Evolutionary conservation across 2,329 filamentous ascomycete species (phyloP).

Genomic region (Botryotinia globosa): DNA sequence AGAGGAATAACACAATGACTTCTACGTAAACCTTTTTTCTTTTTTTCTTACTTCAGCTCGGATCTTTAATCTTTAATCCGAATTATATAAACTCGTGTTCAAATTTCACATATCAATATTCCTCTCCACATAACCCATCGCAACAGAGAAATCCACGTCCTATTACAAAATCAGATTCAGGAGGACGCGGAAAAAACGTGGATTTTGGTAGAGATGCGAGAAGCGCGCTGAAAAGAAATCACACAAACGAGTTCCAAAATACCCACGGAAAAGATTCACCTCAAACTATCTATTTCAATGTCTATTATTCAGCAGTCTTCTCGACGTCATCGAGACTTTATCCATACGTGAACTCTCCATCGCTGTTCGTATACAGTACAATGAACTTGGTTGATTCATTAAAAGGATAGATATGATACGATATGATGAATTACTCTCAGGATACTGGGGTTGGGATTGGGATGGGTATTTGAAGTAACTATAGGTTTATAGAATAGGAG

Average conservation of each 20-base stretch:
- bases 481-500: too few species aligned
- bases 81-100: background rate
- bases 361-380: background rate
- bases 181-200: background rate
- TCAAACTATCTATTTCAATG: background rate
- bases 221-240: background rate
- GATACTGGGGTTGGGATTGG: background rate
- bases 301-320: background rate
- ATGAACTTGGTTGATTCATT: background rate
- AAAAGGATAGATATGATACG: too few species aligned
- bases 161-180: accelerated
- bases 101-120: background rate
- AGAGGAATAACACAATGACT: background rate
- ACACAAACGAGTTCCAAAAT: background rate
- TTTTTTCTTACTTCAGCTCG: accelerated
- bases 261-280: background rate
- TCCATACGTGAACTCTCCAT: background rate
- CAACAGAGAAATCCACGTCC: background rate
- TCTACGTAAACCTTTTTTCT: background rate
- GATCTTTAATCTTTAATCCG: accelerated
- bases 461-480: too few species aligned
- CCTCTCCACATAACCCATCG: background rate
- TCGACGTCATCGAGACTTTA: background rate
- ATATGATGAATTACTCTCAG: background rate
- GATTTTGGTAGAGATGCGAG: too few species aligned